Conservation (phyloP, 2,329 filamentous ascomycete genomes). For the Trichoderma arundinaceum region DNA sequence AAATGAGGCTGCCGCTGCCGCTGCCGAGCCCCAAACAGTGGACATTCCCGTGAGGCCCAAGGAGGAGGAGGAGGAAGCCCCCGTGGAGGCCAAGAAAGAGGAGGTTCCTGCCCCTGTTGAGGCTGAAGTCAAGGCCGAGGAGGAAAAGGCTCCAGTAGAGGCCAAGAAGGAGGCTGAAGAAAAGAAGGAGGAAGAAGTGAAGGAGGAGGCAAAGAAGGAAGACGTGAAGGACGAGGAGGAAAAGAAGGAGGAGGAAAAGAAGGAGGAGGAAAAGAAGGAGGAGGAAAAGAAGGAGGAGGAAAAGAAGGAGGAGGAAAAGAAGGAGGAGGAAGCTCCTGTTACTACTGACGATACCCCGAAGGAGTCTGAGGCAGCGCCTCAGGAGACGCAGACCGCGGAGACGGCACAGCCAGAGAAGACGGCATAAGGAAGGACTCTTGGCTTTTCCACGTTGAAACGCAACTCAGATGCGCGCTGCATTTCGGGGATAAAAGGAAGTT, state of each 20-base stretch:
- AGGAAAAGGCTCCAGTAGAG: neutral
- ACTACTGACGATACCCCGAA: neutral
- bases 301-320: constrained; percentile 9
- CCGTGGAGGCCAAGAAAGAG: constrained; percentile 1
- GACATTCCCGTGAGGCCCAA: constrained; percentile 27
- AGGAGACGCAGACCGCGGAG: constrained; percentile 26
- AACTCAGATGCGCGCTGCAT: neutral
- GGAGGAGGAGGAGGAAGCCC: constrained; percentile 28
- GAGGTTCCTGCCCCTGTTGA: constrained; percentile 12
- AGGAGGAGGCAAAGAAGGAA: constrained; percentile 9
- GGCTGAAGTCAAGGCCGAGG: constrained; percentile 5
- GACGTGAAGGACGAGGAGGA: constrained; percentile 17
- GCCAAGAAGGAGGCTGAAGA: neutral
- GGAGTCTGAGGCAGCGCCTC: neutral
- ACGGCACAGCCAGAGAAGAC: constrained; percentile 22
- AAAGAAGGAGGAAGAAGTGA: neutral
- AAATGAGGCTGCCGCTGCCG: neutral
- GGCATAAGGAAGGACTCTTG: neutral
- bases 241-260: neutral
- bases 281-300: constrained; percentile 5
- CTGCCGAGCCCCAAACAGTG: constrained; percentile 23
- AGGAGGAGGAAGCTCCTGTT: neutral
- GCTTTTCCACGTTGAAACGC: neutral
- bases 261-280: neutral
- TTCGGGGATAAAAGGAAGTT: neutral